Evolutionary conservation across 495 filamentous ascomycete species (phyloP), one percentile per base, ranked within the genome.

Genomic region (Ascodesmis nigricans): DNA sequence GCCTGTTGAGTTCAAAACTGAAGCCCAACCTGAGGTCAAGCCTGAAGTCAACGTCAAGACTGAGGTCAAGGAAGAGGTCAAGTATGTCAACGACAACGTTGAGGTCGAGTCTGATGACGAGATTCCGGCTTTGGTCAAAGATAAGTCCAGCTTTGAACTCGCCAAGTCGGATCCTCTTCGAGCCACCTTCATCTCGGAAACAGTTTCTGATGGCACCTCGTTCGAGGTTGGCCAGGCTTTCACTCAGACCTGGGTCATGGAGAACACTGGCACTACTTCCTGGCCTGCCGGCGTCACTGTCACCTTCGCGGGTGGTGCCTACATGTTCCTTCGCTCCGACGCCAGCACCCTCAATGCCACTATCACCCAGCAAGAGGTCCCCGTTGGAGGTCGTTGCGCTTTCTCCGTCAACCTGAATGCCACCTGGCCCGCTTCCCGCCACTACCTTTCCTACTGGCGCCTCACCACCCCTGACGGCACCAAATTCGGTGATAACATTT

Each of bases 251-350:
- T 99, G 90, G 90, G 75, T 78, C 25, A 64, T 99, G 21, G 71
- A 71, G 52, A 95, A 95, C 50, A 74, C 70, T 7, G 87, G 87
- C 15, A 72, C 66, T 1, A 49, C 54, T 18, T 47, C 69, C 14
- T 99, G 87, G 87, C 90, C 90, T 21, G 67, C 68, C 26, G 87
- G 83, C 36, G 84, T 77, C 63, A 75, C 73, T 36, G 78, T 95
- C 43, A 80, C 75, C 55, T 93, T 81, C 45, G 71, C 83, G 35
- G 80, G 83, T 31, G 87, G 87, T 35, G 90, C 95, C 50, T 74
- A 76, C 51, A 95, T 99, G 90, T 80, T 78, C 53, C 77, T 80
- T 5, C 71, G 72, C 2, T 75, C 73, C 41, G 67, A 75, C 13
- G 58, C 63, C 6, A 1, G 8, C 6, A 75, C 76, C 25, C 75